Conservation (phyloP, 2,329 filamentous ascomycete genomes). For the Fusarium sp. region DNA sequence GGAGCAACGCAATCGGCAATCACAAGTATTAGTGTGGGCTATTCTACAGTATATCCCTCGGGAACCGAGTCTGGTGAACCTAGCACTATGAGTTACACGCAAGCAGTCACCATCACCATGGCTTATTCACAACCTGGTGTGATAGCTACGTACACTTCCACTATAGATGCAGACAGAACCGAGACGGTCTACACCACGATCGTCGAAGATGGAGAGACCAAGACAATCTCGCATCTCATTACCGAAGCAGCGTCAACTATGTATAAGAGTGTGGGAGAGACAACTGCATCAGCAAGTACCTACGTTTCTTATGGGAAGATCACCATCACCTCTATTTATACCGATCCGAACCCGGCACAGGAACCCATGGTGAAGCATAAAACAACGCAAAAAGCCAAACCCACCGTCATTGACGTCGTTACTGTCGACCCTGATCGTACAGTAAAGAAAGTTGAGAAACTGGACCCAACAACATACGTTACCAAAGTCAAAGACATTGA, state of each 20-base stretch:
- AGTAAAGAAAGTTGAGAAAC: conserved; percentile 40
- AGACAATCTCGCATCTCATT: conserved; percentile 8
- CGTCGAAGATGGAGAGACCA: conserved; percentile 29
- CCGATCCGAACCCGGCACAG: conserved; percentile 23
- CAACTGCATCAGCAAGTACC: conserved; percentile 41
- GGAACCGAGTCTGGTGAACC: conserved; percentile 5
- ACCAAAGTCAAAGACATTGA: conserved; percentile 35
- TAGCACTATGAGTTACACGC: conserved; percentile 10
- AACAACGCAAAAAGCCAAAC: conserved; percentile 33
- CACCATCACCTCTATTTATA: conserved; percentile 44
- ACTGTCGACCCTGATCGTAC: conserved; percentile 40
- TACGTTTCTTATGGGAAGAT: conserved; percentile 44
- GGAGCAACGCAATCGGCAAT: conserved; percentile 10
- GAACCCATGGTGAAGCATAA: conserved; percentile 18
- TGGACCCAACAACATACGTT: conserved; percentile 41
- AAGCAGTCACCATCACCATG: conserved; percentile 20
- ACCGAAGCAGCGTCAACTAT: conserved; percentile 27
- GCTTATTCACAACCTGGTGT: conserved; percentile 23
- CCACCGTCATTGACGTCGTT: conserved; percentile 41
- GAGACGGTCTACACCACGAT: conserved; percentile 26
- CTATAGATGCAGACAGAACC: conserved; percentile 6
- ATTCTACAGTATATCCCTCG: conserved; percentile 17
- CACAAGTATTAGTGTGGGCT: conserved; percentile 23
- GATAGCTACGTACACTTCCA: conserved; percentile 15
- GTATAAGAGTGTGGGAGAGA: conserved; percentile 37